phyloP scores from a whole-genome alignment of 345 rosid genomes.

The Trapa incisa region DNA sequence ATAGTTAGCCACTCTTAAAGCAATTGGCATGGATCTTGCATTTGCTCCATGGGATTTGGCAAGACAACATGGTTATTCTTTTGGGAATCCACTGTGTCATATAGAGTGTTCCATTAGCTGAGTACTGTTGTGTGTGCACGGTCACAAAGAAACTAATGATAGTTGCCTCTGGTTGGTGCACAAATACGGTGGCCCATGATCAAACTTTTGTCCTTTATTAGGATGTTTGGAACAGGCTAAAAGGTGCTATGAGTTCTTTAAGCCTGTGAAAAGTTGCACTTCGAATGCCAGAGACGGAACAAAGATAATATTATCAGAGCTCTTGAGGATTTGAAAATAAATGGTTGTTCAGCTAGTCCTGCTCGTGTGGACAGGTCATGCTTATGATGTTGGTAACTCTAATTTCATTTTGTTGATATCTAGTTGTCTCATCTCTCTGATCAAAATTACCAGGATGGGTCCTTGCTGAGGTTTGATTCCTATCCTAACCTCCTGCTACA shows the following conservation, averaged over 20 bases:
- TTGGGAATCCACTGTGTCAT: background rate
- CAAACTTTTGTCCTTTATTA: too few species aligned
- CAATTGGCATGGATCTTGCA: background rate
- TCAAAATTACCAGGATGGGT: constrained; percentile 54
- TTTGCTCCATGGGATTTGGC: background rate
- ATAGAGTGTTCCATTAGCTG: background rate
- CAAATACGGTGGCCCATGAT: too few species aligned
- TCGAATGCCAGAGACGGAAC: too few species aligned
- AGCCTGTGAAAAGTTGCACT: too few species aligned
- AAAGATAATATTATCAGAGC: too few species aligned
- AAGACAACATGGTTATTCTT: background rate
- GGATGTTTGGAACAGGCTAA: constrained; percentile 30
- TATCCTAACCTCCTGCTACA: background rate
- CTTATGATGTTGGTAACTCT: constrained; percentile 61
- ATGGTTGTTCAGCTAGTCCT: too few species aligned
- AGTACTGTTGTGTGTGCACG: background rate
- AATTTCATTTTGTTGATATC: constrained; percentile 48
- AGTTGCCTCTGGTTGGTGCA: background rate
- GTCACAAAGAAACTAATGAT: background rate
- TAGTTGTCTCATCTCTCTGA: constrained; percentile 59
- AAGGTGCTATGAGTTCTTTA: constrained; percentile 9
- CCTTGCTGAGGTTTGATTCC: constrained; percentile 20
- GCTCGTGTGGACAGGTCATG: constrained; percentile 31
- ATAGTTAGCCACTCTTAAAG: background rate
- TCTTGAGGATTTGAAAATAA: too few species aligned